Conservation (phyloP, 2,329 filamentous ascomycete genomes). For the Hymenoscyphus linearis region DNA sequence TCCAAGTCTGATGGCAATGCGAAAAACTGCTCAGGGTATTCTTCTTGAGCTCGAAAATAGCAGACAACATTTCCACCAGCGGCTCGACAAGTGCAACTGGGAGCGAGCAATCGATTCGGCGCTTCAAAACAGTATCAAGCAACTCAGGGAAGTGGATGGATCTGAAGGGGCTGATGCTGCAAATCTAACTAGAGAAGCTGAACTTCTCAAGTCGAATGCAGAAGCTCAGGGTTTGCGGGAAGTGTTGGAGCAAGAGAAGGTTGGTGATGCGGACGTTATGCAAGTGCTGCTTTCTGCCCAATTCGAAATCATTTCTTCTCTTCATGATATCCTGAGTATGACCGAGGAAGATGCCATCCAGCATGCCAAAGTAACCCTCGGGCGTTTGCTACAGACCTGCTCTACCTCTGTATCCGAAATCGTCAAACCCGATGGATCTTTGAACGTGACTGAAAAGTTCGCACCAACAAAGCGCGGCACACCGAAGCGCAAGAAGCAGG, state of each 20-base stretch:
- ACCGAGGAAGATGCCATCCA: constrained; percentile 76
- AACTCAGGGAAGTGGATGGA: constrained; percentile 67
- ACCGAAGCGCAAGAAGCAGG: constrained; percentile 64
- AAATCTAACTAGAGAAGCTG: constrained; percentile 72
- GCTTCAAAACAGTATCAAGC: constrained; percentile 75
- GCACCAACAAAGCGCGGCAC: constrained; percentile 69
- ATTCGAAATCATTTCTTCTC: constrained; percentile 81
- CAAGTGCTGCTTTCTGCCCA: constrained; percentile 84
- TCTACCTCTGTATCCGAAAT: constrained; percentile 72
- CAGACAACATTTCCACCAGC: constrained; percentile 84
- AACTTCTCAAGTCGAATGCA: constrained; percentile 77
- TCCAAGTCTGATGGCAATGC: constrained; percentile 64
- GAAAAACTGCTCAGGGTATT: constrained; percentile 84
- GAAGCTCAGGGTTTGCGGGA: constrained; percentile 73
- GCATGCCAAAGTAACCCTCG: constrained; percentile 71
- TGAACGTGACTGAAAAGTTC: constrained; percentile 56
- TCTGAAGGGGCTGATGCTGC: constrained; percentile 63
- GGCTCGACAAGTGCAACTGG: constrained; percentile 76
- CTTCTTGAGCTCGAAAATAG: constrained; percentile 85
- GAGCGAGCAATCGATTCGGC: constrained; percentile 83
- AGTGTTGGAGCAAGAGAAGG: constrained; percentile 78
- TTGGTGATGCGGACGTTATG: constrained; percentile 69
- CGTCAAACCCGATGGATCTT: constrained; percentile 78
- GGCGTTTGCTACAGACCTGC: constrained; percentile 71
- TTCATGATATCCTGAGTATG: constrained; percentile 78